A percentile compares a stretch with the other conserved stretches of the same genome.
These are phyloP conservation scores for Bipolaris cookei DNA, from an alignment of 2,329 filamentous ascomycete species.

Conservation along the genomic window DNA sequence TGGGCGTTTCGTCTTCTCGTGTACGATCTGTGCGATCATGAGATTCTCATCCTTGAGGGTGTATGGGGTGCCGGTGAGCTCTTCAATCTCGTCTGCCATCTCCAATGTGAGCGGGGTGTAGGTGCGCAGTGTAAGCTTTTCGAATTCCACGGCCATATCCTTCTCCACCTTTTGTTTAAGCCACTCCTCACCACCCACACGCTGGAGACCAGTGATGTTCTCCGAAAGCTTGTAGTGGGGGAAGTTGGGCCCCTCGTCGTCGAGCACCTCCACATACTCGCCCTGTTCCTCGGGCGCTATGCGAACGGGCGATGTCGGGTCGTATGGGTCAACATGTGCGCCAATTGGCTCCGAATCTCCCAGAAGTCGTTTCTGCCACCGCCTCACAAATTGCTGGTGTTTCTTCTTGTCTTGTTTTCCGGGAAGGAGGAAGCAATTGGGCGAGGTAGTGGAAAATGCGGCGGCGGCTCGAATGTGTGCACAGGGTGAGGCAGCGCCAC, in stretches of 20 bases:
- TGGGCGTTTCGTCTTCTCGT: conserved; percentile 44
- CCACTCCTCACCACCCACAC: conserved; percentile 60
- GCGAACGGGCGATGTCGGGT: conserved; percentile 44
- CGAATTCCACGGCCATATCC: conserved; percentile 40
- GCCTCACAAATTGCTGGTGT: conserved; percentile 43
- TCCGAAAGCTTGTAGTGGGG: conserved; percentile 22
- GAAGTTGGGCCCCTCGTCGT: conserved; percentile 24
- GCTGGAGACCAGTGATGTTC: conserved; percentile 52
- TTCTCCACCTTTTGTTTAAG: conserved; percentile 41
- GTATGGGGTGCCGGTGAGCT: conserved; percentile 40
- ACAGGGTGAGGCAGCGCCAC: conserved; percentile 17
- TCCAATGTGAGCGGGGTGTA: conserved; percentile 40
- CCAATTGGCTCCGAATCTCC: conserved; percentile 48
- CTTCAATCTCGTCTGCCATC: conserved; percentile 42
- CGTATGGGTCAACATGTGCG: conserved; percentile 48
- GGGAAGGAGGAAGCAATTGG: conserved; percentile 31
- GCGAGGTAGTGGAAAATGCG: conserved; percentile 41
- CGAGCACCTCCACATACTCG: conserved; percentile 43
- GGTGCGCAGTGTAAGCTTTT: conserved; percentile 43
- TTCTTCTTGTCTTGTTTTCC: conserved; percentile 46
- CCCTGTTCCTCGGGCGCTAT: conserved; percentile 46
- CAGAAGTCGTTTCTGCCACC: conserved; percentile 47
- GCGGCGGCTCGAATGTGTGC: conserved; percentile 23
- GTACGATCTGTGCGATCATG: conserved; percentile 36
- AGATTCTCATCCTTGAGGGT: conserved; percentile 39